A percentile compares a stretch with the other conserved stretches of the same genome.
phyloP scores from a whole-genome alignment of 2,329 filamentous ascomycete species.

The Alternaria ethzedia region DNA sequence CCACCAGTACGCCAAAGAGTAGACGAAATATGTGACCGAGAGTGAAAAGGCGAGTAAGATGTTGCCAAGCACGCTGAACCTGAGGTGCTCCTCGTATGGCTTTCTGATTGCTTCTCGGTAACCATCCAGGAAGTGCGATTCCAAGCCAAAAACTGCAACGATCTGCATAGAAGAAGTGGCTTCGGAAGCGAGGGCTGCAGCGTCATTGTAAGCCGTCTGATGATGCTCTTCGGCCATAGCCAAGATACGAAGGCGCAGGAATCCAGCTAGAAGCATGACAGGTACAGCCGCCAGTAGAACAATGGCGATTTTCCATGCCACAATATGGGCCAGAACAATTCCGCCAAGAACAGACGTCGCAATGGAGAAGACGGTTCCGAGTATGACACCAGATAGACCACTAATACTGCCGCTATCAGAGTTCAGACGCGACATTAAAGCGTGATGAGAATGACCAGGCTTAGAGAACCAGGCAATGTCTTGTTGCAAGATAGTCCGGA shows the following conservation, averaged over 20 bases:
- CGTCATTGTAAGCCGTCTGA: conserved; percentile 67
- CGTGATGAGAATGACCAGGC: conserved; percentile 52
- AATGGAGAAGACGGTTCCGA: conserved; percentile 59
- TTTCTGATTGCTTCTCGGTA: conserved; percentile 49
- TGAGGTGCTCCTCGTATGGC: conserved; percentile 50
- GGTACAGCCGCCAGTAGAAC: conserved; percentile 58
- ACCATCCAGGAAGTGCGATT: conserved; percentile 46
- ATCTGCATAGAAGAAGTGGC: conserved; percentile 71
- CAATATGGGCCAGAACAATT: conserved; percentile 55
- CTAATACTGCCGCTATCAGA: conserved; percentile 58
- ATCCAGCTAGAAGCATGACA: conserved; percentile 56
- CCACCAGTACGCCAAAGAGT: conserved; percentile 59
- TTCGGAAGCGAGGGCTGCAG: conserved; percentile 70
- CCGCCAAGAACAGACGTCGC: conserved; percentile 56
- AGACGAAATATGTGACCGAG: conserved; percentile 56
- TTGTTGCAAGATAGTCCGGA: conserved; percentile 62
- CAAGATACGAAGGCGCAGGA: conserved; percentile 55
- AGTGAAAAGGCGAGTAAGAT: conserved; percentile 53
- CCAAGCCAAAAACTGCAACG: conserved; percentile 53
- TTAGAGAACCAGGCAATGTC: conserved; percentile 60
- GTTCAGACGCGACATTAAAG: conserved; percentile 55
- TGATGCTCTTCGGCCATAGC: conserved; percentile 68
- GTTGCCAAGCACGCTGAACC: conserved; percentile 51
- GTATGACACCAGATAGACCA: conserved; percentile 57
- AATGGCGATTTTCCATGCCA: conserved; percentile 60